Base-by-base conservation (phyloP, 257 asterid species). In the Plantago major region DNA sequence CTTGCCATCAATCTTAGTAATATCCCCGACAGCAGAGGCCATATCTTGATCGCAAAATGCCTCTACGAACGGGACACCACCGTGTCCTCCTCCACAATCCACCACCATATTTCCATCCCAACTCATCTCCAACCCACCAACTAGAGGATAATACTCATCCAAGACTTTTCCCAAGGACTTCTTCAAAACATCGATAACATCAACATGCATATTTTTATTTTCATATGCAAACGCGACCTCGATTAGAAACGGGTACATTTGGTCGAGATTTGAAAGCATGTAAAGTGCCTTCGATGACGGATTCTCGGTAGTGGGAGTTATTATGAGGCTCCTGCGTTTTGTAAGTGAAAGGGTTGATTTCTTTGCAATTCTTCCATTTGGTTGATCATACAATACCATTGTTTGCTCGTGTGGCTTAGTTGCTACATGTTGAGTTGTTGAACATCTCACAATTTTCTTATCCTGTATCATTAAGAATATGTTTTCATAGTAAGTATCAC, bases 31-130 rank as follows among this genome's bases (percentile, higher is more conserved):
- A 0, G 62, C 48, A 0, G 40, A 48, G 3, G 46, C 60, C 42
- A 63, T 49, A 5, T 63, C 67, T 11, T 63, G 58, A 18, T 63
- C 42, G 18, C 51, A 37, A 40, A 37, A 62, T 8, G 67, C 67
- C 42, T 50, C 59, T 0, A 63, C 49, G n/a, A 63, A 63, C 3
- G 67, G 50, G 6, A 63, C 67, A 2, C 67, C 67, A 0, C 47
- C 46, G 9, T 57, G 22, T 38, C 30, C 58, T 37, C 37, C 42
- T 4, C 22, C 16, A 16, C 67, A 40, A 9, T 64, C 43, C 51
- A 64, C 68, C 60, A 63, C 10, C 67, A 63, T 50, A 30, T 52
- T 63, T 15, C 58, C 60, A 40, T 51, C 60, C 67, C 59, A 50
- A 26, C 38, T 51, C 18, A 22, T 12, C 50, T 63, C 67, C 43